Evolutionary conservation across 2,329 filamentous ascomycete species (phyloP), one percentile per base, ranked within the genome.

Genomic region (Aphanoascus verrucosus): DNA sequence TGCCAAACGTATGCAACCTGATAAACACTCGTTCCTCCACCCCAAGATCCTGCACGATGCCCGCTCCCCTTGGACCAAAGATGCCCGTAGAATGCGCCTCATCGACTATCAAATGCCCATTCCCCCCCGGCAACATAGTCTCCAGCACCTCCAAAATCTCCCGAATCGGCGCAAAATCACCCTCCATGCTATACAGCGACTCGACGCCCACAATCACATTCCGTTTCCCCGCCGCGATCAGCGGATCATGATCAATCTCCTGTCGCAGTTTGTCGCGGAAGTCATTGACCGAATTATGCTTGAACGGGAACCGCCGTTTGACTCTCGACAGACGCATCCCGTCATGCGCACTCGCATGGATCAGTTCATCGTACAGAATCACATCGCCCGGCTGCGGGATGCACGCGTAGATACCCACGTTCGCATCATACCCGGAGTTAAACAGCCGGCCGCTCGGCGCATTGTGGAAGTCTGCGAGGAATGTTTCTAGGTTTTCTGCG

Each of bases 111-210:
- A 81, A 71, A 57, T 78, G 72, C 2, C 68, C 73, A 56, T 86
- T 86, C 0, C 74, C 74, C 0, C 56, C 56, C 0, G 82, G 79
- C 0, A 88, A 67, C 0, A 77, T 61, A 0, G 69, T 65, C 40
- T 84, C 75, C 0, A 85, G 76, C 3, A 78, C 70, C 0, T 74
- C 65, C 1, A 85, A 74, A 15, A 90, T 78, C 5, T 81, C 75
- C 9, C 63, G 61, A 9, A 93, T 69, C 0, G 83, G 84, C 0
- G 79, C 79, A 15, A 87, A 69, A 59, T 90, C 85, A 0, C 87
- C 87, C 51, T 91, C 86, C 87, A 93, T 93, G 64, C 85, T 89
- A 65, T 93, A 91, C 0, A 88, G 72, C 0, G 77, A 79, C 59
- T 88, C 85, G 0, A 87, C 74, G 0, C 80, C 80, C n/a, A 88